Evolutionary conservation across 169 alveolate genomes (phyloP).

Genomic region (Cryptosporidium sp.): DNA sequence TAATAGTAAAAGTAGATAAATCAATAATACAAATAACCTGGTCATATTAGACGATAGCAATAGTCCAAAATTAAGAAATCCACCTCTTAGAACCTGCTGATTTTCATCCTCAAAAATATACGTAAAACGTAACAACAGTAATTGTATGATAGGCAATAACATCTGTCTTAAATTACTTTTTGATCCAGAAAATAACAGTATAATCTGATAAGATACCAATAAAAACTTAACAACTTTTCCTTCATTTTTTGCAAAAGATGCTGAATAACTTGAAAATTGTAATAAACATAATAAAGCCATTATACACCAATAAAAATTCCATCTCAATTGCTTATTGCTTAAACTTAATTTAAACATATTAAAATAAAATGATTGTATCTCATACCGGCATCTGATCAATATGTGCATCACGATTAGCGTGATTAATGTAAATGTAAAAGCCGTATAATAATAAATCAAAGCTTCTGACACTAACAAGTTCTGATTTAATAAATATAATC

Average conservation of each 20-base stretch:
- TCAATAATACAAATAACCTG: not conserved
- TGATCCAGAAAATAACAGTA: slow-evolving; percentile 32
- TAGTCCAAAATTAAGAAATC: not conserved
- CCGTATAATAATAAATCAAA: too few relatives aligned
- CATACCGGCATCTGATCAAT: not conserved
- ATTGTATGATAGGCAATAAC: slow-evolving; percentile 23
- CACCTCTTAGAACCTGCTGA: not conserved
- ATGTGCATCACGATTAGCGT: not conserved
- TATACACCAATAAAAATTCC: slow-evolving; percentile 44
- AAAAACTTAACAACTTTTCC: slow-evolving; percentile 7
- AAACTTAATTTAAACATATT: not conserved
- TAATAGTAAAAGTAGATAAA: slow-evolving; percentile 1
- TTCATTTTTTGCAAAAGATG: slow-evolving; percentile 15
- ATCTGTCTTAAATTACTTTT: slow-evolving; percentile 23
- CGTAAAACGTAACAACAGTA: slow-evolving; percentile 3
- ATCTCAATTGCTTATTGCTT: slow-evolving; percentile 1
- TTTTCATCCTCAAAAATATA: not conserved
- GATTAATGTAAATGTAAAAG: not conserved
- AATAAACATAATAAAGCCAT: not conserved
- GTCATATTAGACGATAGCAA: not conserved
- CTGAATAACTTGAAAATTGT: slow-evolving; percentile 34
- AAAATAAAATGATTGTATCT: slow-evolving; percentile 2
- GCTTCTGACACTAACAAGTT: not conserved
- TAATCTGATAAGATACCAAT: slow-evolving; percentile 23
- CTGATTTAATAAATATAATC: not conserved